Evolutionary conservation across 257 asterid genomes (phyloP), one percentile per base, ranked within the genome.

Genomic region (Nyctanthes arbortristis): DNA sequence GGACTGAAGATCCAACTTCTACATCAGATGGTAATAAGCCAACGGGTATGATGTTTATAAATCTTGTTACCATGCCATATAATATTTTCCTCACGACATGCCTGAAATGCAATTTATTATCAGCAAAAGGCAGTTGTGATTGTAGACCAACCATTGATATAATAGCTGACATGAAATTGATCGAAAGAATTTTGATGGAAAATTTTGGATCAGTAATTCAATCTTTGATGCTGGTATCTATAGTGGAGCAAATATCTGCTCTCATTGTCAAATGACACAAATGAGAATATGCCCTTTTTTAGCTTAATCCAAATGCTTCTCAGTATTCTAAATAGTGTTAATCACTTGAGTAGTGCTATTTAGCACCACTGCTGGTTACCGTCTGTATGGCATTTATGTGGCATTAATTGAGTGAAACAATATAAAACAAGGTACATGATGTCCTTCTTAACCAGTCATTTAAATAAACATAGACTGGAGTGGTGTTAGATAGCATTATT

Each of bases 1-100:
- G 96, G 96, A 78, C 75, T 60, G 91, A 80, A 49, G 83, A 78
- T 67, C 61, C 75, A 20, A 45, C 73, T 74, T 71, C 84, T 69
- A 45, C 20, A 67, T 36, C 85, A 63, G 89, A 84, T 54, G 67
- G 54, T 71, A 70, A 78, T 65, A 75, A 76, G 69, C 73, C 76
- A 67, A 72, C 67, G 70, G 95, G 95, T 91, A 87, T 33, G 74
- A 0, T 78, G 28, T 78, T 73, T 71, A 55, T 5, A 52, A 18
- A 37, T 59, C 63, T 8, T 65, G 66, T 37, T 14, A 39, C 78
- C 68, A 28, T 30, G 35, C 65, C 65, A 69, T 65, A 18, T 65
- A 69, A 25, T 67, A 61, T 34, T 65, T 62, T 55, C 74, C 8
- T 49, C 56, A 25, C 63, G 63, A 63, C 28, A 61, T 69, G 49